Evolutionary conservation across 352 stramenopile genomes (phyloP).

Genomic region (Phytophthora vignae): DNA sequence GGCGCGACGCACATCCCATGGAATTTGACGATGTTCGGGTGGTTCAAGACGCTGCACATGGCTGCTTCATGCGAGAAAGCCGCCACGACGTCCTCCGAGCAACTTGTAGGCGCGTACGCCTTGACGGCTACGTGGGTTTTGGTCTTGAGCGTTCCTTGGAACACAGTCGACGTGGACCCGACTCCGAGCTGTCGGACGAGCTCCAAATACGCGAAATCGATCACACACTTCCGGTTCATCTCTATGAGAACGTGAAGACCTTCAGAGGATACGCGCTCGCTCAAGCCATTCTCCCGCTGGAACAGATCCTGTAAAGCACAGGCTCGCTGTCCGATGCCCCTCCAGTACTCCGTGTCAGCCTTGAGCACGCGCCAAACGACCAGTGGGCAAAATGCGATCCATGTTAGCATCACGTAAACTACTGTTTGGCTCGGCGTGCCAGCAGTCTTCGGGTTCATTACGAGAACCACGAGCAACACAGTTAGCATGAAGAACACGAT

Average conservation of each 20-base stretch:
- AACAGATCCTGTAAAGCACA: constrained; percentile 41
- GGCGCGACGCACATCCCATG: constrained; percentile 51
- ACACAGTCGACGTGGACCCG: constrained; percentile 39
- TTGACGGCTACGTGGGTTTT: constrained; percentile 58
- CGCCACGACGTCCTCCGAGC: constrained; percentile 42
- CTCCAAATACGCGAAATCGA: constrained; percentile 64
- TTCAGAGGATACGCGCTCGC: constrained; percentile 47
- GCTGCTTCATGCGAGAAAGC: constrained; percentile 55
- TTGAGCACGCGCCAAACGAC: constrained; percentile 56
- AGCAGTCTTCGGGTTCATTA: constrained; percentile 31
- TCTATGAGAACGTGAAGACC: constrained; percentile 61
- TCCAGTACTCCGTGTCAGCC: constrained; percentile 59
- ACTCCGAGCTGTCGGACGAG: constrained; percentile 42
- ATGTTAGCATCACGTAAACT: constrained; percentile 27
- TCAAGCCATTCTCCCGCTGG: constrained; percentile 34
- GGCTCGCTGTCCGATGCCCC: constrained; percentile 45
- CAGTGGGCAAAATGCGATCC: constrained; percentile 38
- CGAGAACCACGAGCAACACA: constrained; percentile 25
- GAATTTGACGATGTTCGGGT: constrained; percentile 57
- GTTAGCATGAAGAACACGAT: constrained; percentile 32
- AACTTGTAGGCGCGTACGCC: constrained; percentile 44
- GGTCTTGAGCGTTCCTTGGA: constrained; percentile 44
- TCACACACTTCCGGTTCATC: constrained; percentile 60
- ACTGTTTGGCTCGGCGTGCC: constrained; percentile 2
- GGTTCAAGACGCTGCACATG: constrained; percentile 41